Conservation (phyloP, 1,284 basidiomycete genomes). For the Schizophyllum commune region DNA sequence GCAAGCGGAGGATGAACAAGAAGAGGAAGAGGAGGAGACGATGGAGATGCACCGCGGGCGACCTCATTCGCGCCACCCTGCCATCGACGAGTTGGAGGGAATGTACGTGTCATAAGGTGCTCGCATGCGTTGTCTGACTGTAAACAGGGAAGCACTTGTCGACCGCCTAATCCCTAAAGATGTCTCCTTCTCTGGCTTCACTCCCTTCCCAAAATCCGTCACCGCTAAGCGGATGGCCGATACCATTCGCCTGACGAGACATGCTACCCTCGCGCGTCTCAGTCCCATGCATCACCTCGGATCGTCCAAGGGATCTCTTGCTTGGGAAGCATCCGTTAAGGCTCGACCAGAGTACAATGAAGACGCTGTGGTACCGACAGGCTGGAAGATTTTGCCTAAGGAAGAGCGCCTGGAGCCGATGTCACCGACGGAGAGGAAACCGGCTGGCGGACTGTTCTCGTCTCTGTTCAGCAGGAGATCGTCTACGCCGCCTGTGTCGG, state of each 20-base stretch:
- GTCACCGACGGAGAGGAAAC: conserved; percentile 7
- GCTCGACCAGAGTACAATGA: conserved; percentile 37
- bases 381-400: conserved; percentile 52
- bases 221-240: conserved; percentile 50
- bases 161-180: conserved; percentile 36
- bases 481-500: conserved; percentile 15
- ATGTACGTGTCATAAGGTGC: conserved; percentile 10
- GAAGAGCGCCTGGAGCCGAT: conserved; percentile 5
- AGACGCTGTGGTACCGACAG: conserved; percentile 49
- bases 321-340: conserved; percentile 66
- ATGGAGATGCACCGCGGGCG: not conserved
- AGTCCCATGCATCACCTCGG: conserved; percentile 62
- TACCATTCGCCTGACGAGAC: conserved; percentile 53
- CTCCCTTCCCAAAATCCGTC: conserved; percentile 46
- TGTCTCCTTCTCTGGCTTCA: conserved; percentile 31
- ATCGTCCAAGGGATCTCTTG: conserved; percentile 58
- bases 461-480: conserved; percentile 58
- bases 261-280: conserved; percentile 38
- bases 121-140: conserved; percentile 10
- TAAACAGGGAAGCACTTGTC: conserved; percentile 21
- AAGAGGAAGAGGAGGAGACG: not conserved
- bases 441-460: conserved; percentile 35
- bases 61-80: not conserved
- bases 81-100: not conserved
- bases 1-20: not conserved